Conservation (phyloP, 2,329 filamentous ascomycete genomes). For the Verticillium albo-atrum region DNA sequence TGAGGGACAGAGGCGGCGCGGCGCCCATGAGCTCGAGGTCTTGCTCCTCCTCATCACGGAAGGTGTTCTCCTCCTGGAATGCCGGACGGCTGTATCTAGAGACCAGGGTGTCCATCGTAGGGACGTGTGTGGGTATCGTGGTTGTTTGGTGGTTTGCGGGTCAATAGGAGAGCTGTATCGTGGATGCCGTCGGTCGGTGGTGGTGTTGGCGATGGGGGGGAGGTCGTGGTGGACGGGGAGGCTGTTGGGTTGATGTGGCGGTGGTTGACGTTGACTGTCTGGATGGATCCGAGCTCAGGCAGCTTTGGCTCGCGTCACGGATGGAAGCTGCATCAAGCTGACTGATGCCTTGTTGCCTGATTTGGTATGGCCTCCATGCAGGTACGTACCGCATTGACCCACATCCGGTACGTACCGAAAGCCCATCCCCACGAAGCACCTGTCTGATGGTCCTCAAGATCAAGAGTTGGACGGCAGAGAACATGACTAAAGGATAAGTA, state of each 20-base stretch:
- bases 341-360: conserved; percentile 14
- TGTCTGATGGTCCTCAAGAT: too few relatives aligned
- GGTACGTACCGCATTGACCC: conserved; percentile 7
- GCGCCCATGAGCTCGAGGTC: conserved; percentile 64
- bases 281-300: conserved; percentile 27
- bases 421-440: too few relatives aligned
- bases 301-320: conserved; percentile 38
- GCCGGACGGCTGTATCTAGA: conserved; percentile 82
- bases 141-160: conserved; percentile 1
- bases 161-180: not conserved
- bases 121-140: conserved; percentile 12
- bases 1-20: conserved; percentile 70
- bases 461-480: too few relatives aligned
- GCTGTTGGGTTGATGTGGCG: conserved; percentile 11
- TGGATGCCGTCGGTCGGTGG: not conserved
- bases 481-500: too few relatives aligned
- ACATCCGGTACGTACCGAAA: not conserved
- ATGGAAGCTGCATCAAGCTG: conserved; percentile 14
- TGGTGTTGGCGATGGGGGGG: not conserved
- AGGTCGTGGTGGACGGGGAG: not conserved
- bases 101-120: conserved; percentile 83
- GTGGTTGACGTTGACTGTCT: conserved; percentile 12
- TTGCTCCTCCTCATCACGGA: conserved; percentile 54
- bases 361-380: conserved; percentile 6
- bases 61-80: conserved; percentile 64